Evolutionary conservation across 176 grass and related monocot genomes (phyloP), one percentile per base, ranked within the genome.

Genomic region (Secale cereale): DNA sequence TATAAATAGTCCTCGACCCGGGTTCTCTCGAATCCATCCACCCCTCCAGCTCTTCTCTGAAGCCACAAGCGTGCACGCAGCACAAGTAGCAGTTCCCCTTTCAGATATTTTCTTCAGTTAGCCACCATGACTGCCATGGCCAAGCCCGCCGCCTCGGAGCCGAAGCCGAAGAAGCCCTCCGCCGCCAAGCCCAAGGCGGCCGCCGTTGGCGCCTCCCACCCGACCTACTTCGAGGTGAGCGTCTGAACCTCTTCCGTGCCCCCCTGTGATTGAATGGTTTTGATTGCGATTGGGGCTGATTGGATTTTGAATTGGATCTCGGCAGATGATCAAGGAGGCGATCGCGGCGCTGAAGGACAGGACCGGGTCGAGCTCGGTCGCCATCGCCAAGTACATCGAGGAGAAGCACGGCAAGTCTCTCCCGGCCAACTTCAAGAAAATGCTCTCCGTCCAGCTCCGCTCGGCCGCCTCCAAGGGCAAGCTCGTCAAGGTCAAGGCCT

Each of bases 401-500:
- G 84, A 94, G 46, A 97, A 92, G 78, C 90, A 94, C 90, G 86
- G 91, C 29, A 83, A 82, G 19, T 43, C 87, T 0, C 86, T 99
- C 9, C 91, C 97, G 28, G 66, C 78, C 4, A 99, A 94, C 90
- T 99, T 82, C 88, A 96, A 89, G 91, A 99, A 92, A 84, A 90
- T 92, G 12, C 85, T 99, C 7, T 85, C 86, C 23, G 86, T 87
- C 54, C 90, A 92, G 59, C 66, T 99, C 39, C 89, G 81, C 17
- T 67, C 75, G 0, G 89, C 77, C 33, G 85, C 90, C 17, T 43
- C 87, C 30, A 99, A 97, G 84, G 97, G 94, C 9, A 97, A 91
- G 91, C 91, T 99, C 28, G 97, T 97, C 5, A 99, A 94, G 90
- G 88, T 99, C 76, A 99, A 96, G 91, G 90, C 91, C n/a, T 99